Conservation (phyloP, 106 monocot species). For the Hemerocallis citrina region DNA sequence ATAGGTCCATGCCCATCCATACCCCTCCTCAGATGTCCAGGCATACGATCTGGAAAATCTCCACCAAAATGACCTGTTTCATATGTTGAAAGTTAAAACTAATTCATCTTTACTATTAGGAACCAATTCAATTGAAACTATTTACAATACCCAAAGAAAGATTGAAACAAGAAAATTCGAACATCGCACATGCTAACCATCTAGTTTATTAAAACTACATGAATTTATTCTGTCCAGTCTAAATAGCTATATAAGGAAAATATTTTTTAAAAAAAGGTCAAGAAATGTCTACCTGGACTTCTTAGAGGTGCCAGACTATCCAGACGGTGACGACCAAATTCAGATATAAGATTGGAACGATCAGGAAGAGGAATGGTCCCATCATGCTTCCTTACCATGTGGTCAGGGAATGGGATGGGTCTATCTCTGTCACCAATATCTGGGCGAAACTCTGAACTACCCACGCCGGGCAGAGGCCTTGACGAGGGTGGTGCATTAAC, state of each 20-base stretch:
- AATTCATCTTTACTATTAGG: too few relatives aligned
- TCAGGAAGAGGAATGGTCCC: conserved; percentile 14
- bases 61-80: conserved; percentile 12
- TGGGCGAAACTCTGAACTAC: conserved; percentile 16
- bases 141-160: too few relatives aligned
- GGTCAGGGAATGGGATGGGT: conserved; percentile 19
- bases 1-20: conserved; percentile 1
- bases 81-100: conserved; percentile 5
- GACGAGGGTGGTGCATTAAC: neutral
- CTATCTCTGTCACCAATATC: conserved; percentile 26
- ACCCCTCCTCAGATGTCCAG: conserved; percentile 16
- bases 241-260: neutral
- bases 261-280: neutral
- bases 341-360: conserved; percentile 23
- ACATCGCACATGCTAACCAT: too few relatives aligned
- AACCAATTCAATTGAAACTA: too few relatives aligned
- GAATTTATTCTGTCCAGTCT: conserved; percentile 15
- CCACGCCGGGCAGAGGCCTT: conserved; percentile 11
- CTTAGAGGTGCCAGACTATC: conserved; percentile 29
- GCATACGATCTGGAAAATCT: conserved; percentile 15
- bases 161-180: too few relatives aligned
- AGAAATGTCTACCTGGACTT: conserved; percentile 26
- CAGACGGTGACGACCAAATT: conserved; percentile 29
- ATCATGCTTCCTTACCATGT: conserved; percentile 30
- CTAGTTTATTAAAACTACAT: conserved; percentile 17